Evolutionary conservation across 2,329 filamentous ascomycete species (phyloP).

Genomic region (Colletotrichum tanaceti): DNA sequence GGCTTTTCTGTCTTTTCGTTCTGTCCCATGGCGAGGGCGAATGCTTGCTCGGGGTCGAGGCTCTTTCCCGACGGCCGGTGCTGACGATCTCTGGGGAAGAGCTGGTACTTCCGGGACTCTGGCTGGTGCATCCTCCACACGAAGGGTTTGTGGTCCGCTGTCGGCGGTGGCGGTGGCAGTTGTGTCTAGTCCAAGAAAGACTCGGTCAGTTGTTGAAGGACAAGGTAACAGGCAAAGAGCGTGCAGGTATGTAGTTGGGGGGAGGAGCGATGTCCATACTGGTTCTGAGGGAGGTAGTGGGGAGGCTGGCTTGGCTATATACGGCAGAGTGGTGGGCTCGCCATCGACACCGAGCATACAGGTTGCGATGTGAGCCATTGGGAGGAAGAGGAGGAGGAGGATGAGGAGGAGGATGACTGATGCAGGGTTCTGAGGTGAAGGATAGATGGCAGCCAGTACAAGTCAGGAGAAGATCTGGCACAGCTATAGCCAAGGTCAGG

Average conservation of each 20-base stretch:
- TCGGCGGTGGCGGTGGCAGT: slow-evolving; percentile 40
- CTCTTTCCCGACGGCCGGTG: slow-evolving; percentile 57
- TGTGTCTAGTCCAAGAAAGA: slow-evolving; percentile 38
- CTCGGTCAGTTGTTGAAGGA: slow-evolving; percentile 38
- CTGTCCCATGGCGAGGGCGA: slow-evolving; percentile 56
- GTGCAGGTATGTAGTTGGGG: slow-evolving; percentile 12
- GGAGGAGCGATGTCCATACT: slow-evolving; percentile 51
- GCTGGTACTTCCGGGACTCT: slow-evolving; percentile 68
- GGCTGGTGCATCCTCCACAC: slow-evolving; percentile 70
- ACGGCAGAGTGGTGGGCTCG: slow-evolving; percentile 53
- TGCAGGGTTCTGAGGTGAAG: slow-evolving; percentile 36
- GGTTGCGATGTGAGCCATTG: slow-evolving; percentile 72
- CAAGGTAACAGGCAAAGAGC: slow-evolving; percentile 37
- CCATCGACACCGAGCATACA: slow-evolving; percentile 65
- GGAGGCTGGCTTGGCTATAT: slow-evolving; percentile 64
- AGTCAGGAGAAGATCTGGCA: slow-evolving; percentile 39
- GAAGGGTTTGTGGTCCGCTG: slow-evolving; percentile 61
- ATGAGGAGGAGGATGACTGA: slow-evolving; percentile 21
- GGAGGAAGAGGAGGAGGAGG: slow-evolving; percentile 41
- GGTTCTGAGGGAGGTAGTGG: slow-evolving; percentile 58
- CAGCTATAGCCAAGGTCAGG: slow-evolving; percentile 41
- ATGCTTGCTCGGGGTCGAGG: slow-evolving; percentile 63
- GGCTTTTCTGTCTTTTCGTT: slow-evolving; percentile 56
- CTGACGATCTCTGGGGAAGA: slow-evolving; percentile 68
- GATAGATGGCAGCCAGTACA: slow-evolving; percentile 36